These are phyloP conservation scores for Colletotrichum noveboracense DNA, from an alignment of 2,329 filamentous ascomycete species.

Conservation along the genomic window DNA sequence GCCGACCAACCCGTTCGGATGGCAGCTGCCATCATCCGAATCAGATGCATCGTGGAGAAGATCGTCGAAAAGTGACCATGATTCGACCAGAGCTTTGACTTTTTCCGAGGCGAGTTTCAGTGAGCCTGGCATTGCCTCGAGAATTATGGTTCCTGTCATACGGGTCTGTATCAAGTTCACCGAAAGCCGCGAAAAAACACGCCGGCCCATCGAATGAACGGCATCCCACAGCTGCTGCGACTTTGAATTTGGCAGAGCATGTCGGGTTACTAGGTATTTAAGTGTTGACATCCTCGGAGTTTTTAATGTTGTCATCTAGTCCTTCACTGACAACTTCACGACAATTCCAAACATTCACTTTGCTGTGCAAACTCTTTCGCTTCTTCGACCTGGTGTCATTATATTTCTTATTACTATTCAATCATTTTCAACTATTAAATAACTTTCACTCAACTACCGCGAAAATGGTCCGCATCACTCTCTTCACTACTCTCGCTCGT, in stretches of 20 bases:
- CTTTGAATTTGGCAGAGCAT: background rate
- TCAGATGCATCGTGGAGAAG: background rate
- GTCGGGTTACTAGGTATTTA: background rate
- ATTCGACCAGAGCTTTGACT: background rate
- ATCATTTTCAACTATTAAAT: background rate
- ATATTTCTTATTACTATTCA: background rate
- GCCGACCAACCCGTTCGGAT: constrained; percentile 14
- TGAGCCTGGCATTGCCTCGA: background rate
- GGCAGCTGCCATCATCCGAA: constrained; percentile 3
- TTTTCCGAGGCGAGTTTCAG: background rate
- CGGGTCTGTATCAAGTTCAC: background rate
- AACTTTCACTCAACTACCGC: background rate
- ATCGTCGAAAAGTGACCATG: background rate
- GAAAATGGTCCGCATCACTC: constrained; percentile 29
- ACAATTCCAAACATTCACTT: background rate
- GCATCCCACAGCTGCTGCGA: background rate
- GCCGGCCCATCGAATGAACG: background rate
- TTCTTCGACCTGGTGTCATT: constrained; percentile 16
- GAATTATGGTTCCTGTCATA: background rate
- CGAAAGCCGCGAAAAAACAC: background rate
- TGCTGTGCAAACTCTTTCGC: constrained; percentile 3
- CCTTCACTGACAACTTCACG: background rate
- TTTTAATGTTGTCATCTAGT: background rate
- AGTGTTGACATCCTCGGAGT: background rate
- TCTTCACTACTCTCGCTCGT: constrained; percentile 29